phyloP scores from a whole-genome alignment of 768 basidiomycete species.

The Rhodotorula diobovata region DNA sequence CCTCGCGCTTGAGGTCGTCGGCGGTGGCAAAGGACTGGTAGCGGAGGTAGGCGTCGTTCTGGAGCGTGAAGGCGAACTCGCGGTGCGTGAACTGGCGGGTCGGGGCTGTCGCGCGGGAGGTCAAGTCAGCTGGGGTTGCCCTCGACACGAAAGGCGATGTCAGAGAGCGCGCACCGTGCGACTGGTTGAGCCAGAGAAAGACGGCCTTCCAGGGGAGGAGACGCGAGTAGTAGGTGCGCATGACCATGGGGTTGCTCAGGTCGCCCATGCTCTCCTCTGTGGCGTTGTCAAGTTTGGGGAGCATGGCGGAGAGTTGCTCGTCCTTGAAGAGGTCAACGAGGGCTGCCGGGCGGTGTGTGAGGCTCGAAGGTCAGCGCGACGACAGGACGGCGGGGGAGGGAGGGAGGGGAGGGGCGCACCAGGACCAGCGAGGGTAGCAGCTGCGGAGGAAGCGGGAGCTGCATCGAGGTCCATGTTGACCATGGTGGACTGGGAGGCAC shows the following conservation, averaged over 20 bases:
- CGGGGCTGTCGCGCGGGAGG: slow-evolving; percentile 48
- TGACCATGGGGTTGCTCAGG: slow-evolving; percentile 49
- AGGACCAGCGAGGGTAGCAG: slow-evolving; percentile 1
- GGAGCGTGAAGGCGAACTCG: slow-evolving; percentile 91
- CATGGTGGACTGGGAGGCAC: neutral
- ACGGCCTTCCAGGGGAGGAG: slow-evolving; percentile 93
- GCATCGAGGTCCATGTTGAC: slow-evolving; percentile 28
- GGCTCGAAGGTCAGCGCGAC: neutral
- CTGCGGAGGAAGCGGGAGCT: neutral
- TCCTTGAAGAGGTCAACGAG: slow-evolving; percentile 34
- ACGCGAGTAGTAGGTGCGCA: slow-evolving; percentile 76
- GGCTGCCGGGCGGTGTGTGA: slow-evolving; percentile 1
- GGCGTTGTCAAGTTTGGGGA: slow-evolving; percentile 8
- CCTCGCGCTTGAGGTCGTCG: slow-evolving; percentile 88
- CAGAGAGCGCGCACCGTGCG: slow-evolving; percentile 55
- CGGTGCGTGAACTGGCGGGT: slow-evolving; percentile 81
- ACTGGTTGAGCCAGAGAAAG: slow-evolving; percentile 92
- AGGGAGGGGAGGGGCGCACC: slow-evolving; percentile 1
- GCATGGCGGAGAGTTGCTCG: slow-evolving; percentile 8
- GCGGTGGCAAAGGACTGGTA: slow-evolving; percentile 82
- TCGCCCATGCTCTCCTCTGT: slow-evolving; percentile 30
- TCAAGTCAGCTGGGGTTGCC: too few relatives aligned
- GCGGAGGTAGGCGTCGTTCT: slow-evolving; percentile 84
- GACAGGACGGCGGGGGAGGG: neutral
- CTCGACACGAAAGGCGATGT: neutral